Evolutionary conservation across 2,329 filamentous ascomycete genomes (phyloP), one percentile per base, ranked within the genome.

Genomic region (Neofusicoccum parvum): DNA sequence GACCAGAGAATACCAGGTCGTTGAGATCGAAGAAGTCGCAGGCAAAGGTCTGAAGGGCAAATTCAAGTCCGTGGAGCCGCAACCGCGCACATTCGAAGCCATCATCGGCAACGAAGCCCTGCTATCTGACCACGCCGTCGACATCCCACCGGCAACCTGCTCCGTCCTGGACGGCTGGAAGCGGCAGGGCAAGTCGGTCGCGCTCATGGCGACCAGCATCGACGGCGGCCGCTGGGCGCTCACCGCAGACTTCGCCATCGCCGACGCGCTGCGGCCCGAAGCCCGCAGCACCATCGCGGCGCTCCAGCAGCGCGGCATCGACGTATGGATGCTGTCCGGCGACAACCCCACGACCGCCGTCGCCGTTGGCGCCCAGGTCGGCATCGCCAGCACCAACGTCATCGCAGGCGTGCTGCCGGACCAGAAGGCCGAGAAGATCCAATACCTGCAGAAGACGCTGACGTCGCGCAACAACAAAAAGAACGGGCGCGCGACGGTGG

Each of bases 241-340:
- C 5, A 81, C 84, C 0, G 87, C 89, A 0, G 83, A 88, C 11
- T 88, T 97, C 69, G 88, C 92, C 53, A 89, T 94, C 56, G 89
- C 93, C 0, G 94, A 97, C 70, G 88, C 92, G 1, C 86, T 97
- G 68, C 90, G 94, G 2, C 85, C 87, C 0, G 92, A 96, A 77
- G 88, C 92, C 0, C 77, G 80, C 1, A 73, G 80, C 7, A 87
- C 94, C 17, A 85, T 96, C 66, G 76, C 79, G 6, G 83, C 88
- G 1, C 86, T 97, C 0, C 85, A 86, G 49, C 77, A 83, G 4
- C 85, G 86, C 15, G 88, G 90, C 20, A 88, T 91, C 53, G 86
- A 88, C 37, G 90, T 96, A 3, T 97, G 90, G 88, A 96, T 97
- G 92, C 88, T 97, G 43, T 96, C 92, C 0, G 94, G 94, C 36